Base-by-base conservation (phyloP, 2,329 filamentous ascomycete genomes). In the Fonsecaea multimorphosa region DNA sequence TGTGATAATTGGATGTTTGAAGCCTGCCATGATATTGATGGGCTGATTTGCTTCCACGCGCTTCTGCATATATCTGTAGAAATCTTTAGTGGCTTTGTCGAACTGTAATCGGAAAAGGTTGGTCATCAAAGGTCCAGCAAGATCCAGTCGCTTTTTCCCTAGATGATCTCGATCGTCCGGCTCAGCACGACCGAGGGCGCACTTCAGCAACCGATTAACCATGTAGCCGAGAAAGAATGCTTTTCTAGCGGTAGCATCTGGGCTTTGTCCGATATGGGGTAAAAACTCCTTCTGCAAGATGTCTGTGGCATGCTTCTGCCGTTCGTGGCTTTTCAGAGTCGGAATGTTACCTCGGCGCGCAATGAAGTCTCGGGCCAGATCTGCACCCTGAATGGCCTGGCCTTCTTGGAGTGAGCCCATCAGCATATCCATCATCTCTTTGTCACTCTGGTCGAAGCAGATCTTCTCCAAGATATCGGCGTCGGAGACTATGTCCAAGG, bases 221-320 rank as follows among this genome's bases (percentile, higher is more conserved):
- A 99, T 99, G 80, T 99, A 99, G 24, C 96, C 95, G 56, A 99
- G 83, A 85, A 98, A 99, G 80, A 97, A 99, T 1, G 96, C 95
- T 77, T 99, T 99, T 65, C 92, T 85, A 1, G 94, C 98, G 77
- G 98, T 94, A 72, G 92, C 96, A 31, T 95, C 95, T 78, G 97
- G 93, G 67, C 87, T 89, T 77, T 99, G 95, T 0, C 94, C 97
- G 68, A 99, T 98, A 75, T 99, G 95, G 27, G 95, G 96, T 54
- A 99, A 81, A 71, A 96, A 91, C 78, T 99, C 96, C 81, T 97
- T 98, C 78, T 97, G 93, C 78, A 99, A 87, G 71, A 99, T 93
- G 72, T 98, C 95, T 74, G 91, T 88, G 3, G 95, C 95, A 70
- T 95, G 94, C 73, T 93, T 89, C 85, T 96, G 95, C 78, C 93